phyloP scores from a whole-genome alignment of 1,139 yeast species.

The Debaryomycetaceae sp. region DNA sequence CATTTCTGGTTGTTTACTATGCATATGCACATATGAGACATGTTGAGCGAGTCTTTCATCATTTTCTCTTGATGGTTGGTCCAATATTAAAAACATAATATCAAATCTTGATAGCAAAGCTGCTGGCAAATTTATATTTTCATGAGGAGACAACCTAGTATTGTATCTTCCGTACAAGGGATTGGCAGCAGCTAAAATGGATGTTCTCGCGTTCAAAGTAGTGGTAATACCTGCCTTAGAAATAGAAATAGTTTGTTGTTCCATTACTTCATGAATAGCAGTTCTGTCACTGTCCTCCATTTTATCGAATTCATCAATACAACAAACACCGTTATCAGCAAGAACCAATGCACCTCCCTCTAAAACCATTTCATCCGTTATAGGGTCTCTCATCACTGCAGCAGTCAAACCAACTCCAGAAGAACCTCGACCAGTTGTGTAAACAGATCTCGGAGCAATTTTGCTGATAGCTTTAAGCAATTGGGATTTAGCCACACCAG shows the following conservation, averaged over 20 bases:
- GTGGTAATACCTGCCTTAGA: conserved; percentile 98
- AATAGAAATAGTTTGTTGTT: conserved; percentile 96
- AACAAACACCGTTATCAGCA: conserved; percentile 97
- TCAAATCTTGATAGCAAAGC: conserved; percentile 96
- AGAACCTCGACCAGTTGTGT: conserved; percentile 98
- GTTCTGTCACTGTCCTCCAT: conserved; percentile 98
- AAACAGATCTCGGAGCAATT: conserved; percentile 95
- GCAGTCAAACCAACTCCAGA: conserved; percentile 99
- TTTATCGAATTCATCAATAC: conserved; percentile 98
- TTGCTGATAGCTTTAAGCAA: conserved; percentile 85
- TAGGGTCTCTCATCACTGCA: conserved; percentile 98
- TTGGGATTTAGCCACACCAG: conserved; percentile 99
- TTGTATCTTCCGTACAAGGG: conserved; percentile 96
- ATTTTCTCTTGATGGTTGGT: conserved; percentile 73
- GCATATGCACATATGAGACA: conserved; percentile 95
- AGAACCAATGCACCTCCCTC: conserved; percentile 98
- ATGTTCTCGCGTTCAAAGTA: conserved; percentile 91
- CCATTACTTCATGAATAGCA: conserved; percentile 99
- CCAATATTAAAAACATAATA: conserved; percentile 79
- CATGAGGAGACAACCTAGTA: conserved; percentile 85
- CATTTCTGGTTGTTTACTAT: conserved; percentile 78
- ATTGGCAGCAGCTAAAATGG: conserved; percentile 96
- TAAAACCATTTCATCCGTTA: conserved; percentile 95
- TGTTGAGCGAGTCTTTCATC: conserved; percentile 90
- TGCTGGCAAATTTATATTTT: conserved; percentile 94